Evolutionary conservation across 345 rosid genomes (phyloP).

Genomic region (Pseudoturritis turrita): DNA sequence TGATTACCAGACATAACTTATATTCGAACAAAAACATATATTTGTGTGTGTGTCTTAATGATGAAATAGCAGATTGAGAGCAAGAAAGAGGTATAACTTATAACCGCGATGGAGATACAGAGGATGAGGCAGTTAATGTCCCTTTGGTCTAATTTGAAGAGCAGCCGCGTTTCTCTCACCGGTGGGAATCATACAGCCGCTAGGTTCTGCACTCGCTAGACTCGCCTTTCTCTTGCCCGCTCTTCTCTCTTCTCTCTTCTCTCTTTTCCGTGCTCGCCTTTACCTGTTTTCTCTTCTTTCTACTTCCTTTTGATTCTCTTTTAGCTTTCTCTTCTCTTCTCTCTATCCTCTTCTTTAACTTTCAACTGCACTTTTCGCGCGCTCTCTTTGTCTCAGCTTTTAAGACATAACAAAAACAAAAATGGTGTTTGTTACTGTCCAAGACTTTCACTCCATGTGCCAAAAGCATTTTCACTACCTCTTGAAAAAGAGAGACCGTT

Average conservation of each 20-base stretch:
- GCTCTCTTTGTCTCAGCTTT: conserved; percentile 6
- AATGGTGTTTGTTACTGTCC: conserved; percentile 42
- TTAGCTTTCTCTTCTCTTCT: conserved; percentile 17
- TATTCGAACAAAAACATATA: neutral
- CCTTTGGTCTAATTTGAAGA: conserved; percentile 45
- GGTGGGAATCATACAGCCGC: conserved; percentile 93
- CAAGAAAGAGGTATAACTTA: conserved; percentile 28
- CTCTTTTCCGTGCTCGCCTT: neutral
- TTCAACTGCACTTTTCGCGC: conserved; percentile 3
- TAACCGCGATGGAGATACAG: conserved; percentile 52
- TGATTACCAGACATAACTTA: conserved; percentile 19
- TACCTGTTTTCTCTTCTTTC: neutral
- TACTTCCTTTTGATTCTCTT: conserved; percentile 9
- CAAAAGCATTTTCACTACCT: conserved; percentile 19
- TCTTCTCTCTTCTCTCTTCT: conserved; percentile 16
- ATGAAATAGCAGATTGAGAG: conserved; percentile 29
- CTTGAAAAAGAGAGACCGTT: conserved; percentile 17
- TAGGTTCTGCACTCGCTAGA: conserved; percentile 78
- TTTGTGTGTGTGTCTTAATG: conserved; percentile 7
- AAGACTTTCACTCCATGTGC: conserved; percentile 36
- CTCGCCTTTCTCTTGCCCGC: neutral
- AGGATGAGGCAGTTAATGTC: conserved; percentile 52
- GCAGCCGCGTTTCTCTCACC: conserved; percentile 54
- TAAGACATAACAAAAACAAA: conserved; percentile 10
- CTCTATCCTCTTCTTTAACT: conserved; percentile 14